Evolutionary conservation across 2,329 filamentous ascomycete genomes (phyloP).

Genomic region (Seiridium cupressi): DNA sequence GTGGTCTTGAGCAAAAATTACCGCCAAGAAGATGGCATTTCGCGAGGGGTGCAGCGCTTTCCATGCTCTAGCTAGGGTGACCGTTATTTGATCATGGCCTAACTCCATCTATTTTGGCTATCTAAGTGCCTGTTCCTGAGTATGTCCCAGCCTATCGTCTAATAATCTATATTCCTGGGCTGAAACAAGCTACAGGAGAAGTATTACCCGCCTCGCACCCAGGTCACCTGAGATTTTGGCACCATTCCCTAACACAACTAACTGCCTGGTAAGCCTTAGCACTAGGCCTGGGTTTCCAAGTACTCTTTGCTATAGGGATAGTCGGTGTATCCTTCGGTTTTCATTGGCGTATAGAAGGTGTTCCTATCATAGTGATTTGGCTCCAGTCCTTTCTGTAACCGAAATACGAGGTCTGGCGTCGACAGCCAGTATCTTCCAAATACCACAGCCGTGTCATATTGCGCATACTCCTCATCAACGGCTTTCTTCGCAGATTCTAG

Average conservation of each 20-base stretch:
- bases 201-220: no score
- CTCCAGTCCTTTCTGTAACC: conserved; percentile 38
- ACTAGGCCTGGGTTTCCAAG: neutral
- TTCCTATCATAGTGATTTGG: conserved; percentile 41
- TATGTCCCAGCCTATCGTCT: no score
- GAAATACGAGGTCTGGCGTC: conserved; percentile 45
- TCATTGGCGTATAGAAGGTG: conserved; percentile 38
- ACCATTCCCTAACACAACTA: neutral
- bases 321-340: conserved; percentile 32
- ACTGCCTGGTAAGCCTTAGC: neutral
- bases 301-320: conserved; percentile 30
- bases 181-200: no score
- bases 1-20: no score
- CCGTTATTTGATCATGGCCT: no score
- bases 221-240: no score
- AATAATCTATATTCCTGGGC: no score
- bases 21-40: no score
- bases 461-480: conserved; percentile 37
- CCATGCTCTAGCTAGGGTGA: no score
- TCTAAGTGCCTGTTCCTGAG: no score
- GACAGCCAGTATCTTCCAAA: conserved; percentile 49
- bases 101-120: no score
- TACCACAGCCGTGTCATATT: conserved; percentile 40
- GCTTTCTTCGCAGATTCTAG: conserved; percentile 35
- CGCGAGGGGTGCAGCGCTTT: no score